Evolutionary conservation across 2,329 filamentous ascomycete genomes (phyloP).

Genomic region (Aspergillus alliaceus): DNA sequence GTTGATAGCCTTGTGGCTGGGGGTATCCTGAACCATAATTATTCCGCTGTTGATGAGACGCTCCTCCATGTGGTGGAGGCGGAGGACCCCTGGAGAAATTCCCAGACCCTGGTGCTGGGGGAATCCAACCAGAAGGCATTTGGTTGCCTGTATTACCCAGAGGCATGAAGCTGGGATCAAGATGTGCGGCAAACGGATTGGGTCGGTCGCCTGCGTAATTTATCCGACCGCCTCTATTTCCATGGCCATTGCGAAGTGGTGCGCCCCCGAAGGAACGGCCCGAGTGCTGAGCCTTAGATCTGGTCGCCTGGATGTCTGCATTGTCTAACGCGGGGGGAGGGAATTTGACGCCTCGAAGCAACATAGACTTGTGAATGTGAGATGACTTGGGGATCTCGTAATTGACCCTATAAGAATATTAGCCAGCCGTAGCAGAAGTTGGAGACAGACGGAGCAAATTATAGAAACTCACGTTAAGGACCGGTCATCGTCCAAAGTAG

Average conservation of each 20-base stretch:
- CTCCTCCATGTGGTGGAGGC: slow-evolving; percentile 39
- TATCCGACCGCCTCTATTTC: slow-evolving; percentile 51
- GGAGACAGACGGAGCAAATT: neutral
- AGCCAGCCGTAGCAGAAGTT: slow-evolving; percentile 21
- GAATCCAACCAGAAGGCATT: slow-evolving; percentile 36
- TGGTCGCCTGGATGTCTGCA: slow-evolving; percentile 72
- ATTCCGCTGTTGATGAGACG: slow-evolving; percentile 22
- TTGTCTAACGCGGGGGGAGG: slow-evolving; percentile 70
- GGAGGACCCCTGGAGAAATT: slow-evolving; percentile 39
- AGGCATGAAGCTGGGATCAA: slow-evolving; percentile 45
- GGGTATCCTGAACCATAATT: slow-evolving; percentile 17
- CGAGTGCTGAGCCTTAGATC: slow-evolving; percentile 62
- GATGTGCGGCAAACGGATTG: slow-evolving; percentile 50
- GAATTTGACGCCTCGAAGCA: slow-evolving; percentile 78
- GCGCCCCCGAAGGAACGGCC: slow-evolving; percentile 72
- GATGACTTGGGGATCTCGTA: slow-evolving; percentile 77
- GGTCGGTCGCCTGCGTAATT: slow-evolving; percentile 52
- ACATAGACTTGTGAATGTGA: slow-evolving; percentile 87
- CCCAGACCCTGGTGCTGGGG: slow-evolving; percentile 29
- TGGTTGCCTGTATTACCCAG: slow-evolving; percentile 30
- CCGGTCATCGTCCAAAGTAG: slow-evolving; percentile 78
- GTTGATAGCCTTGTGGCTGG: slow-evolving; percentile 19
- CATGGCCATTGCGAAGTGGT: slow-evolving; percentile 54
- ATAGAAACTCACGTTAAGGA: slow-evolving; percentile 69
- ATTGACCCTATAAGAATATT: slow-evolving; percentile 61